Conservation (phyloP, 768 basidiomycete genomes). For the Auriculariales sp. region DNA sequence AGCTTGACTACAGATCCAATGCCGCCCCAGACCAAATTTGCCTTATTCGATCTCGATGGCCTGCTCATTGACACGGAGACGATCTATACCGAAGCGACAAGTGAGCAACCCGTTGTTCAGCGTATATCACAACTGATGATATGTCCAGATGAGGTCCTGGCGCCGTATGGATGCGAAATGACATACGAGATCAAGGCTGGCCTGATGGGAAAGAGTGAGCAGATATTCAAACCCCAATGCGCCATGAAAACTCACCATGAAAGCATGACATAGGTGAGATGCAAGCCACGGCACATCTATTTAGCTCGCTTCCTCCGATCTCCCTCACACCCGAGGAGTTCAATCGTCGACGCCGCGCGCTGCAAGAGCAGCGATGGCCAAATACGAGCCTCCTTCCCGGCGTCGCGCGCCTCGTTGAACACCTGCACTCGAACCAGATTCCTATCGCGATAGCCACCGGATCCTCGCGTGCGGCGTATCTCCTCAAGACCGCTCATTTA, state of each 20-base stretch:
- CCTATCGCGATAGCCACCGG: constrained; percentile 78
- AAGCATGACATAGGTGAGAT: constrained; percentile 46
- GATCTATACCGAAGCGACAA: constrained; percentile 66
- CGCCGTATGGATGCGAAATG: constrained; percentile 60
- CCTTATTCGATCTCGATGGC: too few species aligned
- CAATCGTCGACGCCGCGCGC: constrained; percentile 34
- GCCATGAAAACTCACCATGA: not conserved
- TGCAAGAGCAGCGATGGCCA: constrained; percentile 55
- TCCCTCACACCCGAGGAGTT: constrained; percentile 49
- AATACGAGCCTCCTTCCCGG: constrained; percentile 60
- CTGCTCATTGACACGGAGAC: constrained; percentile 65
- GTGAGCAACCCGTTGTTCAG: constrained; percentile 35
- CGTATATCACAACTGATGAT: too few species aligned
- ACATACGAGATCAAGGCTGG: constrained; percentile 82
- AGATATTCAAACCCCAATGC: too few species aligned
- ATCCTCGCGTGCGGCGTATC: constrained; percentile 47
- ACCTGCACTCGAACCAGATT: constrained; percentile 49
- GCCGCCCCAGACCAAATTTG: too few species aligned
- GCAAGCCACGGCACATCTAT: constrained; percentile 47
- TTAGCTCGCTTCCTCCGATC: constrained; percentile 67
- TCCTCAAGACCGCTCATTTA: constrained; percentile 51
- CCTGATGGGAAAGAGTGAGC: constrained; percentile 71
- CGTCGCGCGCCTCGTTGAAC: constrained; percentile 45
- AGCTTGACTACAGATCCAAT: too few species aligned
- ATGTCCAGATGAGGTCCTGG: constrained; percentile 62